Evolutionary conservation across 139 green algal genomes (phyloP).

Genomic region (Diplosphaera chodatii): DNA sequence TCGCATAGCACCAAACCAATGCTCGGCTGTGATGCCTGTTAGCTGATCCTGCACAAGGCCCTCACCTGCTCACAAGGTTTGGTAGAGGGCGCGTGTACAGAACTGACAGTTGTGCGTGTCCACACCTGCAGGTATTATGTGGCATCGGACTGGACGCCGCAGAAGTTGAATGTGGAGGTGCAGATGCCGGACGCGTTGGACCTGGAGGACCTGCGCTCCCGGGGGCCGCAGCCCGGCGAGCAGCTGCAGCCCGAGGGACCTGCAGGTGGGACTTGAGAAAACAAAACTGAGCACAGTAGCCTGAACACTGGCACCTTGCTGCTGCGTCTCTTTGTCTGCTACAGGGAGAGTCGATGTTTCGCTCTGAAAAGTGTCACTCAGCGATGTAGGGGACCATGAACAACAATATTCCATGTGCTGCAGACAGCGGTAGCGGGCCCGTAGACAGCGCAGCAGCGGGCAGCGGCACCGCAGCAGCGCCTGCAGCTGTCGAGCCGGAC

Average conservation of each 20-base stretch:
- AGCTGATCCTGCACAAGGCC: no score
- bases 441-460: neutral
- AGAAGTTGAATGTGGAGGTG: constrained; percentile 84
- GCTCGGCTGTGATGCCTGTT: no score
- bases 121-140: constrained; percentile 60
- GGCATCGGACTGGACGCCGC: constrained; percentile 75
- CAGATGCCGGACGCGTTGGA: constrained; percentile 74
- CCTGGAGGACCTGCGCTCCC: constrained; percentile 63
- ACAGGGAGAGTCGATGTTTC: no score
- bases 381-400: no score
- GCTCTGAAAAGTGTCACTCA: no score
- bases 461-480: constrained; percentile 18
- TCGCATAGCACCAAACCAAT: no score
- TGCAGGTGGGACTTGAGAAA: constrained; percentile 6
- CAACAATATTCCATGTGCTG: no score
- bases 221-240: constrained; percentile 65
- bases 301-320: no score
- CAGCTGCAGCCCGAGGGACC: constrained; percentile 64
- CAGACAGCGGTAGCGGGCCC: neutral
- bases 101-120: neutral
- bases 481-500: constrained; percentile 32
- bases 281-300: no score
- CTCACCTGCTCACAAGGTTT: no score
- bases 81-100: no score
- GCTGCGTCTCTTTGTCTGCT: no score